Conservation (phyloP, 148 eudicot genomes). For the Rhododendron molle region DNA sequence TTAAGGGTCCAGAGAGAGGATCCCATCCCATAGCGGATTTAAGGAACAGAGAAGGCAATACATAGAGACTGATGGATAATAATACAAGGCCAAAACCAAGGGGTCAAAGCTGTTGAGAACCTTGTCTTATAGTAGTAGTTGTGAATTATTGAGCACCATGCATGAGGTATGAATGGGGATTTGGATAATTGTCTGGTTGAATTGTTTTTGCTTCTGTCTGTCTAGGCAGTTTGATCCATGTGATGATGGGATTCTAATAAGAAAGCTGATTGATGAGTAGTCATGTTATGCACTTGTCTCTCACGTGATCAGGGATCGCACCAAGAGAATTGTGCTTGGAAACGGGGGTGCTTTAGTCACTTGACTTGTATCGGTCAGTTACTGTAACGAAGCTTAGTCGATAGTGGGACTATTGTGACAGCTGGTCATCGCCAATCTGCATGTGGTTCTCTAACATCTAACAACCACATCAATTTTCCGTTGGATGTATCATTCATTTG, state of each 20-base stretch:
- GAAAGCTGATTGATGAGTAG: not conserved
- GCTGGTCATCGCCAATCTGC: too few relatives aligned
- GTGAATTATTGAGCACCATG: constrained; percentile 17
- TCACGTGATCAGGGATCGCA: not conserved
- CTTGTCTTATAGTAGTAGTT: not conserved
- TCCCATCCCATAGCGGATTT: not conserved
- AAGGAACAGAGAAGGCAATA: not conserved
- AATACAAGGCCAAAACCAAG: not conserved
- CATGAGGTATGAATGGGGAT: constrained; percentile 2
- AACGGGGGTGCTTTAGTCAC: too few relatives aligned
- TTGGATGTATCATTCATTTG: too few relatives aligned
- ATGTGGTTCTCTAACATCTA: too few relatives aligned
- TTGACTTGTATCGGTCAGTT: too few relatives aligned
- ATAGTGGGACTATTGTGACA: too few relatives aligned
- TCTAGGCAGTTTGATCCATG: too few relatives aligned
- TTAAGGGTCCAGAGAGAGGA: too few relatives aligned
- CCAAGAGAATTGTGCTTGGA: too few relatives aligned
- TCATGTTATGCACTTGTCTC: constrained; percentile 6
- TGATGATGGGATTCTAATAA: too few relatives aligned
- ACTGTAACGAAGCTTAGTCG: too few relatives aligned
- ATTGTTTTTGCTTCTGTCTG: not conserved
- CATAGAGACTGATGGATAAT: not conserved
- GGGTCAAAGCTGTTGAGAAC: constrained; percentile 11
- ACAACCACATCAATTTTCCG: too few relatives aligned
- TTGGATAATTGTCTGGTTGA: constrained; percentile 9